A percentile compares a stretch with the other conserved stretches of the same genome.
phyloP scores from a whole-genome alignment of 306 rosid genomes.

The Arachis stenosperma region DNA sequence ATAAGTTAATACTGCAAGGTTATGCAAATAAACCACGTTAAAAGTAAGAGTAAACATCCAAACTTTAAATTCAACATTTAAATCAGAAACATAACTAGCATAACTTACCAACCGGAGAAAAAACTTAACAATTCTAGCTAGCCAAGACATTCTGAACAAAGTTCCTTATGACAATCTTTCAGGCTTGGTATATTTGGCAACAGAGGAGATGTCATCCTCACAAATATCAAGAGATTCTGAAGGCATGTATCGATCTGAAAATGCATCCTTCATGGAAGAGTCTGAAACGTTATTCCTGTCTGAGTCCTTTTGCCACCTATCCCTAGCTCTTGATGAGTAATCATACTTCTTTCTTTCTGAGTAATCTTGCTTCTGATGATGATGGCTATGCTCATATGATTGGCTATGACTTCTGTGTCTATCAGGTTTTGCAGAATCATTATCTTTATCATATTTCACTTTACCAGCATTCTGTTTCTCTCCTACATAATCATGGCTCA shows the following conservation, averaged over 20 bases:
- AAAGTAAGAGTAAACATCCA: conserved; percentile 41
- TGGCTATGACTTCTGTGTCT: conserved; percentile 46
- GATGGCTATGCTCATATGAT: conserved; percentile 42
- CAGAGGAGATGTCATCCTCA: conserved; percentile 51
- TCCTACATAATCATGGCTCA: conserved; percentile 43
- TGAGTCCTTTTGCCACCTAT: conserved; percentile 43
- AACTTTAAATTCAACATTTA: conserved; percentile 37
- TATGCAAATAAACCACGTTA: conserved; percentile 58
- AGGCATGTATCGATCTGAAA: conserved; percentile 79
- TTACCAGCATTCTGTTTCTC: conserved; percentile 39
- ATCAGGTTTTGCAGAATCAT: conserved; percentile 59
- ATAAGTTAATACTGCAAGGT: conserved; percentile 72
- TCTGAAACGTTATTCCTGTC: conserved; percentile 46
- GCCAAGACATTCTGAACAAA: conserved; percentile 1
- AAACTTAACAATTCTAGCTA: conserved; percentile 20
- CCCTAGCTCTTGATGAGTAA: conserved; percentile 46
- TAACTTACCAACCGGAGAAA: conserved; percentile 52
- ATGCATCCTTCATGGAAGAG: conserved; percentile 41
- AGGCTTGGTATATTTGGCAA: conserved; percentile 35
- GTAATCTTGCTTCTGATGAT: conserved; percentile 49
- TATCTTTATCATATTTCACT: conserved; percentile 44
- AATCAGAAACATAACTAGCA: conserved; percentile 36
- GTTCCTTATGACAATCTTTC: conserved; percentile 38
- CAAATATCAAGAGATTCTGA: conserved; percentile 47
- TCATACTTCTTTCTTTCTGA: conserved; percentile 42